Conservation (phyloP, 192 early-diverging fungal species). For the Coemansia reversa region DNA sequence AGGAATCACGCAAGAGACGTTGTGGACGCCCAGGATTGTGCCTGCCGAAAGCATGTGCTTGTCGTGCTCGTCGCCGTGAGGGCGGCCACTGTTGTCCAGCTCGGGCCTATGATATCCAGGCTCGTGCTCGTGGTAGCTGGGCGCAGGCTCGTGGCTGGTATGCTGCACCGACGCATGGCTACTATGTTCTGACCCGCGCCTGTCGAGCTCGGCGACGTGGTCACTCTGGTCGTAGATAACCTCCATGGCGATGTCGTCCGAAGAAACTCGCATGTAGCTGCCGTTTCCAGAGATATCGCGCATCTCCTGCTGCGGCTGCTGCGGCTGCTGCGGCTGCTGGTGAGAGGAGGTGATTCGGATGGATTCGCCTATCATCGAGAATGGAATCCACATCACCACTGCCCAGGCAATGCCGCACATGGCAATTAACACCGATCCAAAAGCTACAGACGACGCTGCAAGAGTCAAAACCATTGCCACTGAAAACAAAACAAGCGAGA, state of each 20-base stretch:
- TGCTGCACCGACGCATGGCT: not conserved
- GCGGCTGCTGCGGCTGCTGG: slow-evolving; percentile 1
- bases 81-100: not conserved
- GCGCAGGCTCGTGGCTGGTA: too few relatives aligned
- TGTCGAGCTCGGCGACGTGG: not conserved
- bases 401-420: slow-evolving; percentile 84
- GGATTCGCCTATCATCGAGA: slow-evolving; percentile 78
- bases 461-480: slow-evolving; percentile 67
- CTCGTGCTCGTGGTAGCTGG: too few relatives aligned
- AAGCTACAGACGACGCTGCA: slow-evolving; percentile 55
- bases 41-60: slow-evolving; percentile 58
- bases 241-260: slow-evolving; percentile 34
- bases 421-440: slow-evolving; percentile 71
- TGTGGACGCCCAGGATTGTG: slow-evolving; percentile 88
- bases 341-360: slow-evolving; percentile 15
- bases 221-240: not conserved
- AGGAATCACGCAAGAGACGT: slow-evolving; percentile 91
- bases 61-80: not conserved
- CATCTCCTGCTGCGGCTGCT: not conserved
- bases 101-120: too few relatives aligned
- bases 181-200: too few relatives aligned
- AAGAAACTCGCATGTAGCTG: slow-evolving; percentile 26
- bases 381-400: slow-evolving; percentile 90
- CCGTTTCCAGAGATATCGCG: not conserved
- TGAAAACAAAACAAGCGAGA: slow-evolving; percentile 67